Evolutionary conservation across 345 rosid genomes (phyloP), one percentile per base, ranked within the genome.

Genomic region (Populus alba): DNA sequence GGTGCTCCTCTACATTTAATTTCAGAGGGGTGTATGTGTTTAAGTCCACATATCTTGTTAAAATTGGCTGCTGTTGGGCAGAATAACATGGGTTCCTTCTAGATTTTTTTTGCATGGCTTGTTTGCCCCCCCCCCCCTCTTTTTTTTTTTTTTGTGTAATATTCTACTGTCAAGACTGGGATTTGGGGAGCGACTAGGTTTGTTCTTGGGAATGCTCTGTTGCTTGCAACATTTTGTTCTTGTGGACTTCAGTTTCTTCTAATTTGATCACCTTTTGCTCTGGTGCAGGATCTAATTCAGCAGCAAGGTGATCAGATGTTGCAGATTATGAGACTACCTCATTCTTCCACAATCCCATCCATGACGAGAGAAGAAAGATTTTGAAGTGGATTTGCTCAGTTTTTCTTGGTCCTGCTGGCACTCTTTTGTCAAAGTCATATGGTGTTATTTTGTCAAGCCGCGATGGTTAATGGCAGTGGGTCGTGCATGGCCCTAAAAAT

Each of bases 211-310:
- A n/a, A 45, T 53, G 31, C 16, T 38, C 41, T 35, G 35, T 1
- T 55, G 33, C 47, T 35, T 35, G 23, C 23, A 8, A 20, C 49
- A 29, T 9, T 1, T 27, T 43, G 8, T 6, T n/a, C 20, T 4
- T 38, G 0, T 57, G 63, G 11, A 1, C 33, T 68, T 53, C 61
- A 1, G 4, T 68, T 6, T 15, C 47, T 9, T 11, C 71, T 55
- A 25, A 53, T 55, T n/a, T n/a, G 27, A 68, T 6, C 55, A 25
- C n/a, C 39, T 25, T 12, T 27, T 31, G 13, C 35, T 13, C 47
- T 12, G 11, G 5, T 45, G 70, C 70, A 77, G 71, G 80, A 73
- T 77, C 80, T 22, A 71, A 61, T 38, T 71, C 61, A 22, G 45
- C 35, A 45, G 35, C 69, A 70, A 70, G 73, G 39, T 69, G 68